phyloP scores from a whole-genome alignment of 139 green algal genomes.

The Parachlorella kessleri region DNA sequence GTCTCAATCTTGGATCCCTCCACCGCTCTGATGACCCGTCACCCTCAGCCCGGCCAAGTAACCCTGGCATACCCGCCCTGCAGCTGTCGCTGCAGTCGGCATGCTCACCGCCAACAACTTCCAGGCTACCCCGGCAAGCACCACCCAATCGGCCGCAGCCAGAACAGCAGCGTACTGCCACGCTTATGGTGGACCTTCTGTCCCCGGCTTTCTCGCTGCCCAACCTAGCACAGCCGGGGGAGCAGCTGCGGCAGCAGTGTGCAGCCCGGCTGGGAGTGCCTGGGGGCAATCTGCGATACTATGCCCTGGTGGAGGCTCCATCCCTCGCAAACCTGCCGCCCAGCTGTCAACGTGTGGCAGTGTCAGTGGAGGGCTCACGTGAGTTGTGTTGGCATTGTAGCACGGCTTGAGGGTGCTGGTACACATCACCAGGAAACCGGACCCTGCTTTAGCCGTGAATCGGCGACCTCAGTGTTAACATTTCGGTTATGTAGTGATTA shows the following conservation, averaged over 20 bases:
- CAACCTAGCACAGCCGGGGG: background rate
- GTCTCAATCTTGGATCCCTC: background rate
- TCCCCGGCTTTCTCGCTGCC: constrained; percentile 4
- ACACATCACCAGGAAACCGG: too few relatives aligned
- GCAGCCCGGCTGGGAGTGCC: constrained; percentile 18
- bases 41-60: too few relatives aligned
- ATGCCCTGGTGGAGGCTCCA: constrained; percentile 15
- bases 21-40: too few relatives aligned
- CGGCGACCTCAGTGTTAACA: too few relatives aligned
- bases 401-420: too few relatives aligned
- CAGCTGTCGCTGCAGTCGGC: too few relatives aligned
- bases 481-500: too few relatives aligned
- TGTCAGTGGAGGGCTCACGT: constrained; percentile 22
- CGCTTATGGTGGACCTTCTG: background rate
- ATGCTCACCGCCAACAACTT: too few relatives aligned
- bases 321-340: constrained; percentile 10
- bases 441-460: too few relatives aligned
- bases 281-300: constrained; percentile 19
- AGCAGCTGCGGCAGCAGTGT: background rate
- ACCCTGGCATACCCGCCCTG: too few relatives aligned
- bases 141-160: background rate
- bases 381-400: background rate
- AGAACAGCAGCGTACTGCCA: too few relatives aligned
- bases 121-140: too few relatives aligned
- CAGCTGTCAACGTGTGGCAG: constrained; percentile 6